These are phyloP conservation scores for Aspergillus sojae DNA, from an alignment of 2,329 filamentous ascomycete genomes.

Conservation along the genomic window DNA sequence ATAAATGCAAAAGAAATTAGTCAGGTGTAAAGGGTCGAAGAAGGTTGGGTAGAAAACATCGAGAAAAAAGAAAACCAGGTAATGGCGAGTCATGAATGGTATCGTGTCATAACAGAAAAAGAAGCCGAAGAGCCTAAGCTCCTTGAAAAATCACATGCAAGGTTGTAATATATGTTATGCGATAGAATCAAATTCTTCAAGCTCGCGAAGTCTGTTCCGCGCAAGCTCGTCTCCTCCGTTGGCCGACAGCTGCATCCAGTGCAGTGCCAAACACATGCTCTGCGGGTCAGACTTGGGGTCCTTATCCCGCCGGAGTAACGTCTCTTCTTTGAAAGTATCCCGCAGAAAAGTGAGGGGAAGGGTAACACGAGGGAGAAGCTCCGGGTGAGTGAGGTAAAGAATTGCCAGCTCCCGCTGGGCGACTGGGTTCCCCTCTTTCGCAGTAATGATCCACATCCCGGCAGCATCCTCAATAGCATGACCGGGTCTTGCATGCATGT, in stretches of 20 bases:
- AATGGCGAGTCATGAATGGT: constrained; percentile 8
- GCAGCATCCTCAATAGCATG: constrained; percentile 70
- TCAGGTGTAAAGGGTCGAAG: background rate
- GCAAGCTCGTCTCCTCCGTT: constrained; percentile 85
- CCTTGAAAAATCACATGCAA: constrained; percentile 28
- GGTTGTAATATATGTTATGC: constrained; percentile 42
- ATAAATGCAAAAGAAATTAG: constrained; percentile 1
- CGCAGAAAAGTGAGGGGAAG: constrained; percentile 80
- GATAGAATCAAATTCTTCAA: constrained; percentile 63
- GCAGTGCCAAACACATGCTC: constrained; percentile 89
- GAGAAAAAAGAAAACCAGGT: constrained; percentile 13
- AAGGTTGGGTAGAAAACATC: constrained; percentile 3
- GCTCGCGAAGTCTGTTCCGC: constrained; percentile 76
- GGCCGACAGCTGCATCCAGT: constrained; percentile 94
- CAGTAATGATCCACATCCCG: constrained; percentile 88
- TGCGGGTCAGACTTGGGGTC: constrained; percentile 76
- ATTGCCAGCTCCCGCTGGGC: constrained; percentile 92
- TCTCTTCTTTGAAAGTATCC: constrained; percentile 87
- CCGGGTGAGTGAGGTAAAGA: constrained; percentile 89
- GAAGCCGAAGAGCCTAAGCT: background rate
- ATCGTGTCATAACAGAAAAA: constrained; percentile 19
- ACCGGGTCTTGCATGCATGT: constrained; percentile 32
- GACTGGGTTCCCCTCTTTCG: constrained; percentile 84
- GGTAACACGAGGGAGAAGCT: constrained; percentile 76
- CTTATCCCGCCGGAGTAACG: constrained; percentile 68